Evolutionary conservation across 345 rosid genomes (phyloP).

Genomic region (Lepidium africanum): DNA sequence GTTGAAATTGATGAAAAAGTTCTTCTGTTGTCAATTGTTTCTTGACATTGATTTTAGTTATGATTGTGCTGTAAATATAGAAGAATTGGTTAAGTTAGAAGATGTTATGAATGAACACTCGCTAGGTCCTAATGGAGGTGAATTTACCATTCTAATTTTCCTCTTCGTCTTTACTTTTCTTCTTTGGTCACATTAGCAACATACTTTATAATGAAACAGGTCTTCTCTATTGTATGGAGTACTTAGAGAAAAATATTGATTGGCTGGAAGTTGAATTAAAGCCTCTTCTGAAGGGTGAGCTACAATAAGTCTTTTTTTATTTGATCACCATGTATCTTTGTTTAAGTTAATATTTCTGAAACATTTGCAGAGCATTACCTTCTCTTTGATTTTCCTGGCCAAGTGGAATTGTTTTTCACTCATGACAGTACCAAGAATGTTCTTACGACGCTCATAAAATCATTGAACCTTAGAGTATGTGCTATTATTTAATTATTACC

Average conservation of each 20-base stretch:
- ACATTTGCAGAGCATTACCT: slow-evolving; percentile 78
- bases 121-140: slow-evolving; percentile 97
- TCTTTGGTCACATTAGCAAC: neutral
- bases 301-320: neutral
- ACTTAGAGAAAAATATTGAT: slow-evolving; percentile 81
- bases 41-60: slow-evolving; percentile 54
- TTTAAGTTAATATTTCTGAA: neutral
- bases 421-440: slow-evolving; percentile 73
- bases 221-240: slow-evolving; percentile 82
- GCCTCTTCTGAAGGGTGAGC: slow-evolving; percentile 73
- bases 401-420: slow-evolving; percentile 85
- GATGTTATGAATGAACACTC: slow-evolving; percentile 81
- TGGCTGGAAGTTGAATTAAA: slow-evolving; percentile 78
- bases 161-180: neutral
- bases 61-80: slow-evolving; percentile 78
- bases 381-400: slow-evolving; percentile 97
- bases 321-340: neutral
- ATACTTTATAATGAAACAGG: slow-evolving; percentile 33
- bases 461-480: slow-evolving; percentile 74
- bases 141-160: neutral
- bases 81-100: slow-evolving; percentile 69
- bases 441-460: slow-evolving; percentile 66
- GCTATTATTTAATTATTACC: neutral
- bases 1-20: neutral
- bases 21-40: slow-evolving; percentile 12